Percentiles rank a stretch among this genome's conserved stretches.
Evolutionary conservation across 116 monocot genomes (phyloP).

Genomic region (Trichopus zeylanicus): DNA sequence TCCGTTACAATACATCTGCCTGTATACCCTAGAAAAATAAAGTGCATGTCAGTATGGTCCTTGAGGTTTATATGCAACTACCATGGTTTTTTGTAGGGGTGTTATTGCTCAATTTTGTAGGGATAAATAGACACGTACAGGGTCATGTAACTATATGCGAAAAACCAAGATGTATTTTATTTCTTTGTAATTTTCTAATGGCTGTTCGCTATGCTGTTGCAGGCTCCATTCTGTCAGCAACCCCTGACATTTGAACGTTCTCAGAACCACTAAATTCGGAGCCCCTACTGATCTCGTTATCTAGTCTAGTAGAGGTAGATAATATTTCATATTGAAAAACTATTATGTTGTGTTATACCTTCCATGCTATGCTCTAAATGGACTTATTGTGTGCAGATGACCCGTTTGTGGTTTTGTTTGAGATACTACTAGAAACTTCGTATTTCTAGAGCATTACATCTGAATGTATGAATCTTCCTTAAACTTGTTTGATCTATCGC

Average conservation of each 20-base stretch:
- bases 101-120: not conserved
- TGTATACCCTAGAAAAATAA: no score
- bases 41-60: no score
- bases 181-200: no score
- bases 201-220: conserved; percentile 9
- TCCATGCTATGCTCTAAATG: not conserved
- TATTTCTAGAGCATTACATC: no score
- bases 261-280: conserved; percentile 14
- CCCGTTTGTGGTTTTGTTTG: not conserved
- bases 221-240: conserved; percentile 80
- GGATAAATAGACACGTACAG: no score
- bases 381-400: not conserved
- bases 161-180: no score
- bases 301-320: not conserved
- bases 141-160: no score
- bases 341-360: not conserved
- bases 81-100: not conserved
- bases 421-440: no score
- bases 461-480: no score
- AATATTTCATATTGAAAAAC: not conserved
- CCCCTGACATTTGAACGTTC: conserved; percentile 63
- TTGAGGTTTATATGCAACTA: no score
- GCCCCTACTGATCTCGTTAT: not conserved
- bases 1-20: no score
- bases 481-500: no score